These are phyloP conservation scores for Candida tibetensis DNA, from an alignment of 805 yeast species.

Conservation along the genomic window DNA sequence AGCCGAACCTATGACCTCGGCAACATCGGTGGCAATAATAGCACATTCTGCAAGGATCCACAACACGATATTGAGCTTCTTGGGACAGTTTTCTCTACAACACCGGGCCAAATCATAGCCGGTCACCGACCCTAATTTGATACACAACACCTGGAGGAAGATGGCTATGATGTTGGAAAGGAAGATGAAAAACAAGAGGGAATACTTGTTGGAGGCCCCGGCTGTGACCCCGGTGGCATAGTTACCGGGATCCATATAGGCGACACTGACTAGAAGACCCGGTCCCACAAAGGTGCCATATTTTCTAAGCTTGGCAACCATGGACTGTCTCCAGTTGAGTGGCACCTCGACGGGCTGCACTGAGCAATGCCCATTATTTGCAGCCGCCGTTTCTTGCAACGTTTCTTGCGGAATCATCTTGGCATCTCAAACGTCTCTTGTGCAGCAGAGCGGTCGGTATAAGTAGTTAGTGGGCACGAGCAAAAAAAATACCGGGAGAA, in stretches of 20 bases:
- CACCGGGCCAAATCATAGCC: constrained; percentile 47
- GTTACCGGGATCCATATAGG: constrained; percentile 55
- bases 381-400: not conserved
- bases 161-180: constrained; percentile 46
- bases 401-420: not conserved
- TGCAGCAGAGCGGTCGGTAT: no score
- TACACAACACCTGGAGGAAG: constrained; percentile 43
- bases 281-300: constrained; percentile 47
- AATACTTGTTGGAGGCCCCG: constrained; percentile 43
- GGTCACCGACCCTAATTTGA: constrained; percentile 48
- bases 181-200: constrained; percentile 42
- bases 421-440: no score
- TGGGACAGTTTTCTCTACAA: constrained; percentile 40
- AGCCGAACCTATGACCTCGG: constrained; percentile 54
- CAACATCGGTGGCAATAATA: constrained; percentile 51
- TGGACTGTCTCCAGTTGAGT: not conserved
- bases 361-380: not conserved
- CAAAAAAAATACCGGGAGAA: no score
- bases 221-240: constrained; percentile 49
- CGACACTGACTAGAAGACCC: constrained; percentile 47
- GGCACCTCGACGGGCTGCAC: not conserved
- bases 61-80: constrained; percentile 33
- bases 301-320: constrained; percentile 17
- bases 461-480: no score
- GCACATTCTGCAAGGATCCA: constrained; percentile 49